Percentiles rank a stretch among this genome's conserved stretches.
Evolutionary conservation across 164 flowering plant species (phyloP).

Genomic region (Chloranthus sessilifolius): DNA sequence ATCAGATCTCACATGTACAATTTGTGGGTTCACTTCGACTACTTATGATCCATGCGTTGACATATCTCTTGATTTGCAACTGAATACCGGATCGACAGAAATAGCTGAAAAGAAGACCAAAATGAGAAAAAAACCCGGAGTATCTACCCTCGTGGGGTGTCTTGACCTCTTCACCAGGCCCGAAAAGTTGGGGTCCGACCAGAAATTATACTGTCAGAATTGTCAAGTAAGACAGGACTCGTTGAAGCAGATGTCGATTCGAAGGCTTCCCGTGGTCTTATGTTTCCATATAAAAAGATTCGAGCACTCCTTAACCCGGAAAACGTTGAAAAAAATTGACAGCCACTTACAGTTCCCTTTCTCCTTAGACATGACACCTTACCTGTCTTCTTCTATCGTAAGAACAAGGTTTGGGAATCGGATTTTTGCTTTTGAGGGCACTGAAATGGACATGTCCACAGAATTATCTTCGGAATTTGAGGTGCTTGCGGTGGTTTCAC

Average conservation of each 20-base stretch:
- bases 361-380: slow-evolving; percentile 60
- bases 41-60: slow-evolving; percentile 63
- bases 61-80: slow-evolving; percentile 53
- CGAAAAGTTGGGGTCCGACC: slow-evolving; percentile 71
- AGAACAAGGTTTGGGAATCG: slow-evolving; percentile 59
- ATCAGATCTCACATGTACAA: slow-evolving; percentile 61
- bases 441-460: slow-evolving; percentile 43
- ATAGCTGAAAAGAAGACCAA: slow-evolving; percentile 21
- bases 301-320: slow-evolving; percentile 43
- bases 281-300: slow-evolving; percentile 64
- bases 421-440: slow-evolving; percentile 48
- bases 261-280: slow-evolving; percentile 49
- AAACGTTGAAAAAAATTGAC: slow-evolving; percentile 48
- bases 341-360: slow-evolving; percentile 59
- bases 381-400: slow-evolving; percentile 52
- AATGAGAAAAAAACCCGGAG: slow-evolving; percentile 20
- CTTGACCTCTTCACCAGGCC: slow-evolving; percentile 65
- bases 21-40: slow-evolving; percentile 66
- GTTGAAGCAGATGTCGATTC: slow-evolving; percentile 61
- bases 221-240: slow-evolving; percentile 48
- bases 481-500: slow-evolving; percentile 60
- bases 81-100: slow-evolving; percentile 8
- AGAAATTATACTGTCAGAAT: slow-evolving; percentile 54
- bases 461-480: slow-evolving; percentile 38
- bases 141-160: slow-evolving; percentile 58